A percentile compares a stretch with the other conserved stretches of the same genome.
phyloP scores from a whole-genome alignment of 495 filamentous ascomycete species.

The Cairneyella variabilis region DNA sequence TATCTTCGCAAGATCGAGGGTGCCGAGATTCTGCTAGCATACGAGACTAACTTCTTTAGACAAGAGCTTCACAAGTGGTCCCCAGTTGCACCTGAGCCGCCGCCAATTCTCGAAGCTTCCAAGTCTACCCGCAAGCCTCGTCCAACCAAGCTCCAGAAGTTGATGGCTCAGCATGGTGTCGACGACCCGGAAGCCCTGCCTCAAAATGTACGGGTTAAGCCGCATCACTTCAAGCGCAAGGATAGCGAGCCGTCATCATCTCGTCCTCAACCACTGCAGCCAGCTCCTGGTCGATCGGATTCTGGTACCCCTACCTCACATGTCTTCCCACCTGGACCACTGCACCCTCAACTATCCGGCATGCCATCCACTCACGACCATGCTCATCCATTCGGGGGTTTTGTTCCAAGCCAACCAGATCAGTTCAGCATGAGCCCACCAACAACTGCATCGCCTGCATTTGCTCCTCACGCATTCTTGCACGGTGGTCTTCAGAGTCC shows the following conservation, averaged over 20 bases:
- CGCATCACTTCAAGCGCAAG: conserved; percentile 59
- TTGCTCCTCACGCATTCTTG: conserved; percentile 25
- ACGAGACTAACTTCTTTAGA: conserved; percentile 95
- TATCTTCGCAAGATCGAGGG: conserved; percentile 98
- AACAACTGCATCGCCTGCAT: conserved; percentile 18
- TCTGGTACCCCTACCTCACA: conserved; percentile 27
- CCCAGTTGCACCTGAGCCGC: conserved; percentile 81
- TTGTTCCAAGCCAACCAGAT: conserved; percentile 14
- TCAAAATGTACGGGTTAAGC: conserved; percentile 71
- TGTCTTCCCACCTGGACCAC: conserved; percentile 15
- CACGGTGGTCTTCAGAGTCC: conserved; percentile 20
- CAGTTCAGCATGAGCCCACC: conserved; percentile 23
- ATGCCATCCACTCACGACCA: conserved; percentile 18
- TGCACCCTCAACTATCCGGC: conserved; percentile 20
- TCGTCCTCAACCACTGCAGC: conserved; percentile 25
- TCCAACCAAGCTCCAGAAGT: conserved; percentile 95
- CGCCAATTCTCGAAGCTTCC: conserved; percentile 77
- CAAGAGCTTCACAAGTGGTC: conserved; percentile 96
- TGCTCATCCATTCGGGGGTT: conserved; percentile 18
- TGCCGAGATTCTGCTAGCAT: conserved; percentile 86
- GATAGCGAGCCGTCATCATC: conserved; percentile 29
- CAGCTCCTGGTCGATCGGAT: conserved; percentile 28
- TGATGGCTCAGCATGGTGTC: conserved; percentile 83
- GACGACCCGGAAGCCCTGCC: conserved; percentile 86
- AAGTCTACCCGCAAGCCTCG: conserved; percentile 95